These are phyloP conservation scores for Chlorella sp. DNA, from an alignment of 139 green algal genomes.

Conservation along the genomic window DNA sequence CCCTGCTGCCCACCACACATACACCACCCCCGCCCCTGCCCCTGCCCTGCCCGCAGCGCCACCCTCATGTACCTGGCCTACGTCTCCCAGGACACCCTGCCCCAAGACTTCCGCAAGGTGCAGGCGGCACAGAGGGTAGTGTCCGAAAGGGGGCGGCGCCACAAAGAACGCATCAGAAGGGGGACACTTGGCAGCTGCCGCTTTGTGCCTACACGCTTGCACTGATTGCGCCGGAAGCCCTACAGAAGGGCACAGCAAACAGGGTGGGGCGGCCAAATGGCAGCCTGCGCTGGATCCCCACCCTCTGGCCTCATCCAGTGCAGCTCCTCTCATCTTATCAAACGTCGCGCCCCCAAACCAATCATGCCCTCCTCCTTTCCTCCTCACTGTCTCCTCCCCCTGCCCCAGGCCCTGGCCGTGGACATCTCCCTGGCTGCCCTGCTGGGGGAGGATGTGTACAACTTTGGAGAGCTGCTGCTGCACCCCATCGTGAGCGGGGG, in stretches of 20 bases:
- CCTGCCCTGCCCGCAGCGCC: slow-evolving; percentile 51
- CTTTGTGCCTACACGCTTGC: not conserved
- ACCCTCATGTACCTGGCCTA: slow-evolving; percentile 94
- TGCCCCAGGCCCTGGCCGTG: slow-evolving; percentile 76
- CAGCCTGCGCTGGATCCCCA: not conserved
- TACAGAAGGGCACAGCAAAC: too few species aligned
- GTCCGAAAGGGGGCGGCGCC: too few species aligned
- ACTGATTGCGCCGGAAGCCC: too few species aligned
- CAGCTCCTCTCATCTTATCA: too few species aligned
- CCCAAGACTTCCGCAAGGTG: slow-evolving; percentile 75
- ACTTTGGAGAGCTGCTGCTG: slow-evolving; percentile 97
- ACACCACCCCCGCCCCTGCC: not conserved
- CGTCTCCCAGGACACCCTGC: slow-evolving; percentile 83
- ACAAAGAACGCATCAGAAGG: too few species aligned
- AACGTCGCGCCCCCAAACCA: too few species aligned
- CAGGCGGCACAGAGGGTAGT: not conserved
- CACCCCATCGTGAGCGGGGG: slow-evolving; percentile 89
- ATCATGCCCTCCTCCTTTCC: not conserved
- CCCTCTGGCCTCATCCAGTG: not conserved
- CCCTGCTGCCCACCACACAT: too few species aligned
- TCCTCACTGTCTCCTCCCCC: too few species aligned
- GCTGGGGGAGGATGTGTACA: slow-evolving; percentile 95
- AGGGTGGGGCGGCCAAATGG: too few species aligned
- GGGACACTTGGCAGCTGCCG: not conserved
- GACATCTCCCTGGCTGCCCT: slow-evolving; percentile 96